phyloP scores from a whole-genome alignment of 164 flowering plant species.

The Berberis vulgaris region DNA sequence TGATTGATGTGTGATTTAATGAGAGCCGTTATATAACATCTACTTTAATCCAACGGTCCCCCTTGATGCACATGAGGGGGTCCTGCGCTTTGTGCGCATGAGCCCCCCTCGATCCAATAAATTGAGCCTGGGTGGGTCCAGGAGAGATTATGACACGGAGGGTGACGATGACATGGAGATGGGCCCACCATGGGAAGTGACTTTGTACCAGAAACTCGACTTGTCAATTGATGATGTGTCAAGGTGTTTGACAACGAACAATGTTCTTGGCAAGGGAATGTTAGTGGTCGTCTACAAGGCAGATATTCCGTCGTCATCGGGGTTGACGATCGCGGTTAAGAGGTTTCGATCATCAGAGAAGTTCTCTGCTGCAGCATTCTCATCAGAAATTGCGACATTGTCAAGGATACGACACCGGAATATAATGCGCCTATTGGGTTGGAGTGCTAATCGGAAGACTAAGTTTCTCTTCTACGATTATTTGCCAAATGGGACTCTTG shows the following conservation, averaged over 20 bases:
- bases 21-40: no score
- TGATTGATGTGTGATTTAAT: no score
- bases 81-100: no score
- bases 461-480: constrained; percentile 67
- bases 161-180: constrained; percentile 35
- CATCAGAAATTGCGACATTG: constrained; percentile 71
- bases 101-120: no score
- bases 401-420: constrained; percentile 71
- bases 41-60: no score
- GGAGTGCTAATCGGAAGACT: constrained; percentile 53
- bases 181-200: constrained; percentile 77
- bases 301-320: constrained; percentile 20
- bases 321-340: constrained; percentile 54
- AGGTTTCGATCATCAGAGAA: constrained; percentile 53
- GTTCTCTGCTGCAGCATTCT: constrained; percentile 45
- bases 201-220: constrained; percentile 72
- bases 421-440: constrained; percentile 60
- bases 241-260: constrained; percentile 32
- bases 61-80: no score
- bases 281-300: constrained; percentile 62
- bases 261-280: constrained; percentile 56
- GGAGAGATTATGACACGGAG: constrained; percentile 3
- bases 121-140: constrained; percentile 8
- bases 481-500: constrained; percentile 51
- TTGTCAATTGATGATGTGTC: constrained; percentile 54